These are phyloP conservation scores for Pleurostoma richardsiae DNA, from an alignment of 2,329 filamentous ascomycete species.

Conservation along the genomic window DNA sequence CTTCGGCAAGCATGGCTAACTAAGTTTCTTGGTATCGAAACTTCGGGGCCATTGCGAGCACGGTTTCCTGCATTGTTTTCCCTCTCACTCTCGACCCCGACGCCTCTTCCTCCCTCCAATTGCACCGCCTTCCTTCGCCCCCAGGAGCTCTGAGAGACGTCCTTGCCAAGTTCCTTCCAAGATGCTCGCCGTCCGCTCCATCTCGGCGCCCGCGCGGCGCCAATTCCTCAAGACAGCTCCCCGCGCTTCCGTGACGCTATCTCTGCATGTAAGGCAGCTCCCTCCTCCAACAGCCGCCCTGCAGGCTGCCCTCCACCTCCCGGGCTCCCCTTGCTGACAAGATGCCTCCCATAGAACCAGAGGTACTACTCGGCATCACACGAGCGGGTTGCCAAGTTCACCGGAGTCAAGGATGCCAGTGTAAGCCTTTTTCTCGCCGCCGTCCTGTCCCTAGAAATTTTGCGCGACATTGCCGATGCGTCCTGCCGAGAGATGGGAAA, in stretches of 20 bases:
- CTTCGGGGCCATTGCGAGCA: too few species aligned
- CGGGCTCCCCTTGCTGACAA: constrained; percentile 16
- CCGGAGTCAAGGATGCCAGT: constrained; percentile 81
- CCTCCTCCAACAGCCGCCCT: constrained; percentile 3
- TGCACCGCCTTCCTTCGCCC: too few species aligned
- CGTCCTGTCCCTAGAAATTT: constrained; percentile 8
- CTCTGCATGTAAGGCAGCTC: constrained; percentile 49
- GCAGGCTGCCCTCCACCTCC: neutral
- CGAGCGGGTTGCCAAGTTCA: constrained; percentile 85
- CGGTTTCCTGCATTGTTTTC: neutral
- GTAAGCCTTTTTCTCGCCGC: constrained; percentile 47
- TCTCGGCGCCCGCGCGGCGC: constrained; percentile 68
- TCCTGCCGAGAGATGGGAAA: constrained; percentile 11
- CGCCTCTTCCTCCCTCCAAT: too few species aligned
- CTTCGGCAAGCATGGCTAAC: too few species aligned
- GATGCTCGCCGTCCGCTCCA: constrained; percentile 80
- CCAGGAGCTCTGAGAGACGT: too few species aligned
- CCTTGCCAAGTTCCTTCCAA: neutral
- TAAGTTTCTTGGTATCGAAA: too few species aligned
- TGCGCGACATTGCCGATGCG: constrained; percentile 3
- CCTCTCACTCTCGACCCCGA: too few species aligned
- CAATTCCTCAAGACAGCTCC: constrained; percentile 72
- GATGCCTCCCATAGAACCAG: constrained; percentile 33
- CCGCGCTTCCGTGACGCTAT: constrained; percentile 43
- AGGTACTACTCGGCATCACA: constrained; percentile 61